Evolutionary conservation across 2,329 filamentous ascomycete genomes (phyloP), one percentile per base, ranked within the genome.

Genomic region (Pseudogymnoascus sp.): DNA sequence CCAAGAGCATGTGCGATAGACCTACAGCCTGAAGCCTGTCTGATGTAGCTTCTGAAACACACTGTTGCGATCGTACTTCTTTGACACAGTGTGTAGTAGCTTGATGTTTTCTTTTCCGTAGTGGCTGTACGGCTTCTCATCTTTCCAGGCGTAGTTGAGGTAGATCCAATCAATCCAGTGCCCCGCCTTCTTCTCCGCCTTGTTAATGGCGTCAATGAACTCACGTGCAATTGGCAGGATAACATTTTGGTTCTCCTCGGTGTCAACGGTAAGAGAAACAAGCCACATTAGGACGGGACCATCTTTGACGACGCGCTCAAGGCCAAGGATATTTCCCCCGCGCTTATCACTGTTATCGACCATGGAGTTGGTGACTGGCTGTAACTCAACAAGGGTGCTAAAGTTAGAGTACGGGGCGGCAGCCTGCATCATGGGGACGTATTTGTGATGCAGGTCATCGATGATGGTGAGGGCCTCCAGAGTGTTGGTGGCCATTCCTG

Each of bases 121-220:
- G 9, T 72, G 67, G 0, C 65, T 25, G 20, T 79, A 69, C 0
- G 77, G 74, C 25, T 76, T 66, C 64, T 81, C 77, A 25, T 70
- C 70, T 50, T 68, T 66, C 11, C 73, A 73, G 1, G 77, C 77
- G 60, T 81, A 81, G 65, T 81, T 80, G 57, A 77, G 71, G 65
- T 79, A 79, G 33, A 74, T 68, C 67, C 72, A 76, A 36, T 74
- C 65, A 54, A 62, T 60, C 22, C 58, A 62, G 20, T 38, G 37
- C 20, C 61, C 60, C 8, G 61, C 64, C 11, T 57, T 16, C 20
- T 60, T 36, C 50, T 43, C 33, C 22, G 28, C 30, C 37, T 64
- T 25, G 20, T 65, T 62, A 43, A 63, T 60, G 16, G 60, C 36
- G 7, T 33, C 54, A 20, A 60, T n/a, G 28, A 63, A 60, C 37